phyloP scores from a whole-genome alignment of 1,284 basidiomycete genomes.

The Xerocomus amazonicus region DNA sequence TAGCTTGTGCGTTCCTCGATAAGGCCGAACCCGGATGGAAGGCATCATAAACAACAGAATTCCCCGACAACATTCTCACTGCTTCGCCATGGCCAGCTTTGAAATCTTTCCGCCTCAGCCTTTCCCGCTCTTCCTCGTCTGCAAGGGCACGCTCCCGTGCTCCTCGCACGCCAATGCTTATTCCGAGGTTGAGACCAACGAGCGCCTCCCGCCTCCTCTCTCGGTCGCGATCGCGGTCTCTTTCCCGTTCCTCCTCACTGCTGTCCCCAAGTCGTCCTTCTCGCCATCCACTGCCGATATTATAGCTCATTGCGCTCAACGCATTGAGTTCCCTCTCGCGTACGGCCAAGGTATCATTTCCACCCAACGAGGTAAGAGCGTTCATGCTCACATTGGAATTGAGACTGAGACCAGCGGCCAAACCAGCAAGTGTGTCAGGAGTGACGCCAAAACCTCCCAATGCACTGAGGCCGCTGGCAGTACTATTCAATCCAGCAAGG shows the following conservation, averaged over 20 bases:
- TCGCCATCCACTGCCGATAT: slow-evolving; percentile 35
- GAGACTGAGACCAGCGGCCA: slow-evolving; percentile 31
- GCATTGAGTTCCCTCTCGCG: slow-evolving; percentile 50
- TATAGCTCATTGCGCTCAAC: slow-evolving; percentile 48
- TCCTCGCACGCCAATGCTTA: slow-evolving; percentile 42
- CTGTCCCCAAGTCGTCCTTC: slow-evolving; percentile 33
- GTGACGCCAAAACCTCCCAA: slow-evolving; percentile 35
- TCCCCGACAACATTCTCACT: slow-evolving; percentile 42
- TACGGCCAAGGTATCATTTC: slow-evolving; percentile 32
- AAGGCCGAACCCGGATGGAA: slow-evolving; percentile 62
- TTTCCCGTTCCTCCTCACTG: slow-evolving; percentile 36
- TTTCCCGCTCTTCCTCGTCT: slow-evolving; percentile 61
- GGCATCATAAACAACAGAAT: slow-evolving; percentile 61
- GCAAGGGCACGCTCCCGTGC: slow-evolving; percentile 55
- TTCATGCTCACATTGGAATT: slow-evolving; percentile 28
- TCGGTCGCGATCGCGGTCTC: slow-evolving; percentile 35
- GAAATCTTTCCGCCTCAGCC: slow-evolving; percentile 51
- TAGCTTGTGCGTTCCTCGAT: slow-evolving; percentile 23
- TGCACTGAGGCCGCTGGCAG: slow-evolving; percentile 21
- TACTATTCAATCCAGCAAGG: slow-evolving; percentile 29
- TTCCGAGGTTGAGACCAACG: slow-evolving; percentile 38
- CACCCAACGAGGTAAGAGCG: slow-evolving; percentile 21
- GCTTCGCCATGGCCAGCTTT: slow-evolving; percentile 27
- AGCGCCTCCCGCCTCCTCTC: slow-evolving; percentile 40
- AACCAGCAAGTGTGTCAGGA: slow-evolving; percentile 30